These are phyloP conservation scores for Gyromitra esculenta DNA, from an alignment of 2,329 filamentous ascomycete genomes.

Conservation along the genomic window DNA sequence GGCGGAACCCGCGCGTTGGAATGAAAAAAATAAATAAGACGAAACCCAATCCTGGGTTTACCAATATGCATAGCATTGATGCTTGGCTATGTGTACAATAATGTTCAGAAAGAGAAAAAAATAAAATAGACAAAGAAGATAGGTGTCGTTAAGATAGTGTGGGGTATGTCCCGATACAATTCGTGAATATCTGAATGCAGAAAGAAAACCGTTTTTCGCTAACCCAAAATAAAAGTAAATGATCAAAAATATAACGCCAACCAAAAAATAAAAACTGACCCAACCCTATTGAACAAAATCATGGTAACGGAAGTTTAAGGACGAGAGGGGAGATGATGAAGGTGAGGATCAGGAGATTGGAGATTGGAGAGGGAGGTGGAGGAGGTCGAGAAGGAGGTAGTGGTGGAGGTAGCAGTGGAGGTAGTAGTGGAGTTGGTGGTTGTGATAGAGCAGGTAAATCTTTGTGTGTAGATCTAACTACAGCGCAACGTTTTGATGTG, in stretches of 20 bases:
- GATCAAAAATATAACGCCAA: constrained; percentile 37
- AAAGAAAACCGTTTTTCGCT: constrained; percentile 30
- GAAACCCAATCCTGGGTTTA: constrained; percentile 19
- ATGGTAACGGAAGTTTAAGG: constrained; percentile 15
- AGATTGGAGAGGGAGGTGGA: background rate
- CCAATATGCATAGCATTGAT: constrained; percentile 16
- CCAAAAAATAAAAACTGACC: constrained; percentile 33
- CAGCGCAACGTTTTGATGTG: constrained; percentile 1
- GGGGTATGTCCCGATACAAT: constrained; percentile 46
- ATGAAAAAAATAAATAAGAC: background rate
- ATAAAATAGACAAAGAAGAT: constrained; percentile 43
- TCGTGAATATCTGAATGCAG: constrained; percentile 8
- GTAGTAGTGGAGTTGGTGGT: background rate
- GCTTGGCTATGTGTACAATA: constrained; percentile 36
- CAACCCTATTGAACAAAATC: constrained; percentile 45
- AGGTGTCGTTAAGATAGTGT: constrained; percentile 24
- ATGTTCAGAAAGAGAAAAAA: constrained; percentile 8
- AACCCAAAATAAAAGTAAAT: constrained; percentile 26
- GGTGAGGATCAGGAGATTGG: background rate
- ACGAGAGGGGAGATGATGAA: background rate
- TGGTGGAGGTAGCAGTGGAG: too few relatives aligned
- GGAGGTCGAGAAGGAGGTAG: too few relatives aligned
- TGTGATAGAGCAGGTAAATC: background rate
- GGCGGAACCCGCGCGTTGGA: background rate
- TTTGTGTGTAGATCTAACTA: constrained; percentile 22